These are phyloP conservation scores for Colletotrichum chlorophyti DNA, from an alignment of 2,329 filamentous ascomycete species.

Conservation along the genomic window DNA sequence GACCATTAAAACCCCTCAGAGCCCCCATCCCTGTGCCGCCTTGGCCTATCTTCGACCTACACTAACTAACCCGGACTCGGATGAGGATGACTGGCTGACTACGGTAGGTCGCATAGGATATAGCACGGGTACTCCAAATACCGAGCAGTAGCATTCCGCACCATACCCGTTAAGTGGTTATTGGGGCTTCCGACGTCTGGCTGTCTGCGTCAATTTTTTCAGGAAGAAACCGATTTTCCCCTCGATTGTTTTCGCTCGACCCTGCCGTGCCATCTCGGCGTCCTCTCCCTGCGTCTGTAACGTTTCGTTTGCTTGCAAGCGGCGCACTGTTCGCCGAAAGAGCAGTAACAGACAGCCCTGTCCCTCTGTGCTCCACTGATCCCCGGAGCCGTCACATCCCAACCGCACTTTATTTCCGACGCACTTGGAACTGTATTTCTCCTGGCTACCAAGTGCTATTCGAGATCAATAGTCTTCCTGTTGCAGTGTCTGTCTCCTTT, in stretches of 20 bases:
- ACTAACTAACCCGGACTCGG: slow-evolving; percentile 15
- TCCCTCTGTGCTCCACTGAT: slow-evolving; percentile 14
- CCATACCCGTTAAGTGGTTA: too few species aligned
- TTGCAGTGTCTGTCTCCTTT: not conserved
- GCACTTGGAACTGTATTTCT: slow-evolving; percentile 15
- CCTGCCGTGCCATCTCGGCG: slow-evolving; percentile 2
- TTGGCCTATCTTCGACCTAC: slow-evolving; percentile 2
- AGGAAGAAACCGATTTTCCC: too few species aligned
- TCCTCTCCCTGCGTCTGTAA: slow-evolving; percentile 10
- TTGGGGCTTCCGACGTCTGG: not conserved
- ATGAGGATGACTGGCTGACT: slow-evolving; percentile 17
- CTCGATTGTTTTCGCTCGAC: too few species aligned
- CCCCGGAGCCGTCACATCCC: slow-evolving; percentile 1
- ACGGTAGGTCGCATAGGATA: slow-evolving; percentile 8
- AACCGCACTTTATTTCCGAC: slow-evolving; percentile 23
- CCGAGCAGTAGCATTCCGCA: too few species aligned
- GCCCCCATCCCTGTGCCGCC: slow-evolving; percentile 12
- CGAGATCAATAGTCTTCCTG: not conserved
- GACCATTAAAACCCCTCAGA: slow-evolving; percentile 9
- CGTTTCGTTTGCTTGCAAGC: slow-evolving; percentile 20
- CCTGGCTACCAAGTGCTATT: too few species aligned
- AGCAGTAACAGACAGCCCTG: not conserved
- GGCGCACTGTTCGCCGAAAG: slow-evolving; percentile 9
- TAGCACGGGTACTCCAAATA: slow-evolving; percentile 19
- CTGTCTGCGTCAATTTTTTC: too few species aligned